Evolutionary conservation across 2,329 filamentous ascomycete species (phyloP).

Genomic region (Fusarium caatingaense): DNA sequence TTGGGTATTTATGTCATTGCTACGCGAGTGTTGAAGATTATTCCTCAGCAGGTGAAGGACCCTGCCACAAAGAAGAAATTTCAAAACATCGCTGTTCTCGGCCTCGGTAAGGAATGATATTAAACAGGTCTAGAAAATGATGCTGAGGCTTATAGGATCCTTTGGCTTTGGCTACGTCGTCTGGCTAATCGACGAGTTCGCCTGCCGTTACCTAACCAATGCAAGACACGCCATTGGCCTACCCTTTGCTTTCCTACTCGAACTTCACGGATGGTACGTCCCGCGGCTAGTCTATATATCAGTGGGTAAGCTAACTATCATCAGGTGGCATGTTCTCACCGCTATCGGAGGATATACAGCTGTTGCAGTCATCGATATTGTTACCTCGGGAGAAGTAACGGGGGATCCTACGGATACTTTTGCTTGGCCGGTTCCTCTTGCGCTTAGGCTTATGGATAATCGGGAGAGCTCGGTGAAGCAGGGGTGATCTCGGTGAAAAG

Average conservation of each 20-base stretch:
- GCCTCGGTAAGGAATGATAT: conserved; percentile 23
- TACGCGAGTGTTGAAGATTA: conserved; percentile 46
- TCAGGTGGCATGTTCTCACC: conserved; percentile 57
- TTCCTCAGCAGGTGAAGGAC: conserved; percentile 50
- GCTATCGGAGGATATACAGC: conserved; percentile 56
- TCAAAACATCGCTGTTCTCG: conserved; percentile 33
- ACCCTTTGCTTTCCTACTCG: conserved; percentile 53
- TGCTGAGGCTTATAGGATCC: conserved; percentile 40
- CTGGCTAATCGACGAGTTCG: conserved; percentile 55
- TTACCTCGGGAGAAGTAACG: conserved; percentile 50
- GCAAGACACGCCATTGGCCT: conserved; percentile 48
- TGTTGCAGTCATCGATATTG: conserved; percentile 52
- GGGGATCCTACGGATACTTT: conserved; percentile 46
- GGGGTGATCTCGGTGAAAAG: fast-evolving
- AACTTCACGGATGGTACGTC: conserved; percentile 57
- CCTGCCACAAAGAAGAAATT: conserved; percentile 33
- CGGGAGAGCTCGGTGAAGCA: background rate
- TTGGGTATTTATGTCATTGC: conserved; percentile 52
- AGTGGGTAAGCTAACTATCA: background rate
- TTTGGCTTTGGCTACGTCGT: conserved; percentile 54
- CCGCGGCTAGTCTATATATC: fast-evolving
- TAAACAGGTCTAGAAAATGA: fast-evolving
- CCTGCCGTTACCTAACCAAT: conserved; percentile 47
- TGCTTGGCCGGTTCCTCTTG: conserved; percentile 52
- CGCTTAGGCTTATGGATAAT: conserved; percentile 20